Base-by-base conservation (phyloP, 495 filamentous ascomycete genomes). In the Hyaloscypha hepaticicola region DNA sequence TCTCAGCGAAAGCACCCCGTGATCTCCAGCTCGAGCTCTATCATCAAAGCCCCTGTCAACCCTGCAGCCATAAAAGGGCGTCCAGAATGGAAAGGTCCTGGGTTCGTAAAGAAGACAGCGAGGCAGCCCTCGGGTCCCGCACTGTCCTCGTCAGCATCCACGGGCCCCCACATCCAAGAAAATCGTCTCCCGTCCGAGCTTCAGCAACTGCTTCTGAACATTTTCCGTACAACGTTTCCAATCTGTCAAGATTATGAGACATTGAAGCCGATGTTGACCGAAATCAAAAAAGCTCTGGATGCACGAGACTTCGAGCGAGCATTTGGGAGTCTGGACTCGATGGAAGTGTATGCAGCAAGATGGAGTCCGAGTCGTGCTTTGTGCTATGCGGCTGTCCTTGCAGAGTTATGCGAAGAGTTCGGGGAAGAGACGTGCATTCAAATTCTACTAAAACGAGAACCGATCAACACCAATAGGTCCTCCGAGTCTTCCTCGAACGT, bases 321-420 rank as follows among this genome's bases (percentile, higher is more conserved):
- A 0, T 99, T 99, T 74, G 90, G 87, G 0, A 73, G 74, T 33
- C 78, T 86, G 48, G 85, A 87, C 49, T 78, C 87, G 49, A 78
- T 95, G 24, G 80, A 87, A 49, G 92, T 88, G 5, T 99, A 99
- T 78, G 90, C 90, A 5, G 81, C 90, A 63, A 79, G 95, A 59
- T 99, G 91, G 91, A 96, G 91, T 72, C 88, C 94, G 11, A 84
- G 86, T 28, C 76, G 95, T 34, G 90, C 92, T 3, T 77, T 97
- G 31, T 91, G 88, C 62, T 99, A 97, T 76, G 74, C 83, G 27
- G 78, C 84, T 5, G 72, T 96, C 3, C 80, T 98, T 33, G 66
- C 76, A 21, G 81, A 80, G 29, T 74, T 83, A 16, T 64, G 66
- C 22, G 72, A 73, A 1, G 72, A 83, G 33, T 31, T 87, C 24